Percentiles rank a stretch among this genome's conserved stretches.
phyloP scores from a whole-genome alignment of 805 yeast species.

The Cyberlindnera veronae region DNA sequence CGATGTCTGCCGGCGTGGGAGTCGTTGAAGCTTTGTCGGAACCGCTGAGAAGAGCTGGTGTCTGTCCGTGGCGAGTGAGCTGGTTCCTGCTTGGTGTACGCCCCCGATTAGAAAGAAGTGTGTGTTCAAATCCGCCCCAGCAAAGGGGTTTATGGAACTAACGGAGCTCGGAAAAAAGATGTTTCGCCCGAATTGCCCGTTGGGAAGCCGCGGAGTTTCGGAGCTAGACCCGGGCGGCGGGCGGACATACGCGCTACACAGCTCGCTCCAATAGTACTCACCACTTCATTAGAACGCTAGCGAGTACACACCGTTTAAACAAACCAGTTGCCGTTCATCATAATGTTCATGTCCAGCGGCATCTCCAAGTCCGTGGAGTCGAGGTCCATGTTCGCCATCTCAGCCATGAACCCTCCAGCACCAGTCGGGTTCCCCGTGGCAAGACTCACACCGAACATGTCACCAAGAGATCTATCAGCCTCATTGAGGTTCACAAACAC shows the following conservation, averaged over 20 bases:
- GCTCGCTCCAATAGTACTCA: neutral
- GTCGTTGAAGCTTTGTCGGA: no score
- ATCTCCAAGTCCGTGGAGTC: constrained; percentile 4
- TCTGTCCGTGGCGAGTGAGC: no score
- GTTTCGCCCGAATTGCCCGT: neutral
- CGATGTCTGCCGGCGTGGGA: no score
- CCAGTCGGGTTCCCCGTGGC: constrained; percentile 4
- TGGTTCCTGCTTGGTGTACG: no score
- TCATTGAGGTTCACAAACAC: constrained; percentile 13
- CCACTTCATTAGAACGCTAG: no score
- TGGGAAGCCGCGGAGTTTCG: no score
- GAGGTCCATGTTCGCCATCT: constrained; percentile 6
- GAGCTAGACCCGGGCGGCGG: no score
- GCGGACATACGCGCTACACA: no score
- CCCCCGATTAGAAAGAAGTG: no score
- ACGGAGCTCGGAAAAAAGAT: constrained; percentile 6
- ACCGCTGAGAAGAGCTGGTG: no score
- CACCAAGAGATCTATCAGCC: constrained; percentile 18
- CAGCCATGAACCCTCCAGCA: constrained; percentile 4
- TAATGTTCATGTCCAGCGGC: constrained; percentile 16
- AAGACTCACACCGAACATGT: constrained; percentile 16
- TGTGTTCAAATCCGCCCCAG: neutral
- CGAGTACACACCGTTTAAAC: constrained; percentile 4
- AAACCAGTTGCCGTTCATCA: constrained; percentile 27
- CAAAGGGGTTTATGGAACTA: constrained; percentile 7